These are phyloP conservation scores for Colletotrichum coccodes DNA, from an alignment of 2,329 filamentous ascomycete genomes.

Conservation along the genomic window DNA sequence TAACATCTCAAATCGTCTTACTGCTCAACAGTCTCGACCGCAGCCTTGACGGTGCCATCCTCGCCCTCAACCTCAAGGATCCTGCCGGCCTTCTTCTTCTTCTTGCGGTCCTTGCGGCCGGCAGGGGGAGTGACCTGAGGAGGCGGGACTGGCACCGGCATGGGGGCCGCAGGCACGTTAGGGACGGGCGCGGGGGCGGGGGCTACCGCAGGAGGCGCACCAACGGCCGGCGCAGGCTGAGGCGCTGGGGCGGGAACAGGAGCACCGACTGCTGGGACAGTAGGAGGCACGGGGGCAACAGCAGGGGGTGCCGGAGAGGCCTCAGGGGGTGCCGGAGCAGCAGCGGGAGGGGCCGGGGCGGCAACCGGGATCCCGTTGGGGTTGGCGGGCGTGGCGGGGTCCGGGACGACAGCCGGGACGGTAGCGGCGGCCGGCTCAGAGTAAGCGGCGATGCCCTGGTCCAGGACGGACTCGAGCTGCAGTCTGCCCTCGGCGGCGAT, in stretches of 20 bases:
- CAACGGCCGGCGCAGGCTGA: neutral
- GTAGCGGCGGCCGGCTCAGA: constrained; percentile 21
- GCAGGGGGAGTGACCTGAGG: constrained; percentile 6
- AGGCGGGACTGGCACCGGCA: constrained; percentile 2
- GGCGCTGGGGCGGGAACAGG: neutral
- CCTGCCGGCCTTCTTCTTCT: constrained; percentile 12
- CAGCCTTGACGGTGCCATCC: neutral
- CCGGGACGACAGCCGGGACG: neutral
- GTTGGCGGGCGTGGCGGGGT: neutral
- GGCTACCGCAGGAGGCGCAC: neutral
- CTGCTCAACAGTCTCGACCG: neutral
- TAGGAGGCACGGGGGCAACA: neutral
- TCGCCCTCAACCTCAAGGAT: neutral
- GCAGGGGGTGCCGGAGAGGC: neutral
- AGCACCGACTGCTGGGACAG: neutral
- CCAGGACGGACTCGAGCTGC: constrained; percentile 36
- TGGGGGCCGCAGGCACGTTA: constrained; percentile 1
- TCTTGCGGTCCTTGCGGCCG: constrained; percentile 7
- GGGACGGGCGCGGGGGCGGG: neutral
- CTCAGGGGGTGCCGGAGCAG: neutral
- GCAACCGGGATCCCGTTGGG: neutral
- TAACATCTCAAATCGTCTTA: neutral
- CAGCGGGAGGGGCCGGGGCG: neutral
- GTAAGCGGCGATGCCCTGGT: constrained; percentile 36
- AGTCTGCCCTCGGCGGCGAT: constrained; percentile 38